Evolutionary conservation across 2,329 filamentous ascomycete species (phyloP).

Genomic region (Pyricularia sp.): DNA sequence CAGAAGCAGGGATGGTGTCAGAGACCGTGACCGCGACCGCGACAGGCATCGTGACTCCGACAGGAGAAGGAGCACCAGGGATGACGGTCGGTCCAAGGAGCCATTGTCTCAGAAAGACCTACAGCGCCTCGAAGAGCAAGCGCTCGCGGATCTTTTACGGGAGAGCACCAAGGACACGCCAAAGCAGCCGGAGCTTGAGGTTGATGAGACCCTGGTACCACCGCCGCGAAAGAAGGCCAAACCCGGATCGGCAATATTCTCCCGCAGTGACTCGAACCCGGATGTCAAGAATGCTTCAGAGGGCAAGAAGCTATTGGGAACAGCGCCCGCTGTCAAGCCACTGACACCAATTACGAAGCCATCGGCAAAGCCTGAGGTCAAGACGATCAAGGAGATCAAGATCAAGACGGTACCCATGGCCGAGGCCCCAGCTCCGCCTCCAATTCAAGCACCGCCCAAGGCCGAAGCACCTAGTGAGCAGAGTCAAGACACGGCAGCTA

Average conservation of each 20-base stretch:
- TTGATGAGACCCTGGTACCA: constrained; percentile 45
- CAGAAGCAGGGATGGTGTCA: constrained; percentile 19
- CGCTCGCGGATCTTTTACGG: constrained; percentile 47
- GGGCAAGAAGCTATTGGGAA: constrained; percentile 7
- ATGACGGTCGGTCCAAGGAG: constrained; percentile 32
- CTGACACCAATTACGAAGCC: constrained; percentile 2
- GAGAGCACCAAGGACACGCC: constrained; percentile 42
- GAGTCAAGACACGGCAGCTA: constrained; percentile 17
- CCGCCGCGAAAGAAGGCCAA: constrained; percentile 38
- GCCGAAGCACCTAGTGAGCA: constrained; percentile 6
- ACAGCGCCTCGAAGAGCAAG: constrained; percentile 47
- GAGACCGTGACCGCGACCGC: constrained; percentile 20
- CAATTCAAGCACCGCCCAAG: constrained; percentile 10
- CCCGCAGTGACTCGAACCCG: constrained; percentile 13
- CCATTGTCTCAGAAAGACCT: constrained; percentile 49
- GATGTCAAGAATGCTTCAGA: constrained; percentile 13
- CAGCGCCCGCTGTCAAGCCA: background rate
- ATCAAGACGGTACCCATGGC: constrained; percentile 17
- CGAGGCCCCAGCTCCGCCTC: constrained; percentile 9
- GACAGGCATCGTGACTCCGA: constrained; percentile 20
- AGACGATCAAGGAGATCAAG: constrained; percentile 4
- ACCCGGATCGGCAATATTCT: constrained; percentile 45
- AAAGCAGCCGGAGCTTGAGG: constrained; percentile 44
- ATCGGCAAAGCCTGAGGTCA: background rate
- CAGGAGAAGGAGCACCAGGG: constrained; percentile 21